phyloP scores from a whole-genome alignment of 306 rosid genomes.

The Dicorynia guianensis region DNA sequence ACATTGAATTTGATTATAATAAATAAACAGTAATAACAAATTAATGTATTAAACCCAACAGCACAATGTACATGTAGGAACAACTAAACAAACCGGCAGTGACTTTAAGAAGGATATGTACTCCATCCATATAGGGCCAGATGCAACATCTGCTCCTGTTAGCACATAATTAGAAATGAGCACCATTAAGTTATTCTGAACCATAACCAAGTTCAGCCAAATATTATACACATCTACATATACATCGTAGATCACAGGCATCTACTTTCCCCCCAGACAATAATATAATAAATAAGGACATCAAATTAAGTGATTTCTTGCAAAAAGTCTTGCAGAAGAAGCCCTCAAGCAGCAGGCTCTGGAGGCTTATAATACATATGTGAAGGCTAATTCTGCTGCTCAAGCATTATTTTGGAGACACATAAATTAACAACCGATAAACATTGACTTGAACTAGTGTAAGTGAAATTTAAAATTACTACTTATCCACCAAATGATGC shows the following conservation, averaged over 20 bases:
- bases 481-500: conserved; percentile 10
- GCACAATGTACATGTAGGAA: conserved; percentile 29
- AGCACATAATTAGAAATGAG: conserved; percentile 40
- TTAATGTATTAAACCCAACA: conserved; percentile 15
- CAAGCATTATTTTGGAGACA: conserved; percentile 15
- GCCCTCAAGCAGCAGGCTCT: neutral
- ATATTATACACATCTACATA: neutral
- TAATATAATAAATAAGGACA: neutral
- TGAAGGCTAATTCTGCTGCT: conserved; percentile 1
- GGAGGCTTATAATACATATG: neutral
- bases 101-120: conserved; percentile 83
- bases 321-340: neutral
- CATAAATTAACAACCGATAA: neutral
- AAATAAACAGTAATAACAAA: conserved; percentile 26
- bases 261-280: neutral
- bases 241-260: neutral
- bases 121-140: conserved; percentile 99
- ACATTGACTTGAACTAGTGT: neutral
- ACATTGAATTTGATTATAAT: conserved; percentile 24
- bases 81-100: conserved; percentile 72
- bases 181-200: conserved; percentile 13
- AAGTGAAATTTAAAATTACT: neutral
- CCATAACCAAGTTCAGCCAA: neutral
- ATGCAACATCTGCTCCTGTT: conserved; percentile 89
- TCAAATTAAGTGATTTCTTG: neutral